These are phyloP conservation scores for Pythium grandisporangium DNA, from an alignment of 352 stramenopile genomes.

Conservation along the genomic window DNA sequence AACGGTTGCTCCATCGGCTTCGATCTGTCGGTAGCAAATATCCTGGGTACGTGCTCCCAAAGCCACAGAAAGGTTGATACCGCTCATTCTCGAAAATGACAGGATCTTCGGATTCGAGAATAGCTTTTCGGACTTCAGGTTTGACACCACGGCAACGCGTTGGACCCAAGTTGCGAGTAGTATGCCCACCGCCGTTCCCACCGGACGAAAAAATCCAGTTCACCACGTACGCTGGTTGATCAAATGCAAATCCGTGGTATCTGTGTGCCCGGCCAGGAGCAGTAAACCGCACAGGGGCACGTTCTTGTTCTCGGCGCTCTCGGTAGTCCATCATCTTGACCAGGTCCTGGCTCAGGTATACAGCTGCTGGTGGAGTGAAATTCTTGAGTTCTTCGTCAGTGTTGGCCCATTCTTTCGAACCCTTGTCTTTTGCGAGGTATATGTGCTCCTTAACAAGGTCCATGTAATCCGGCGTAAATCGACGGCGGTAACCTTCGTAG, in stretches of 20 bases:
- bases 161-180: conserved; percentile 18
- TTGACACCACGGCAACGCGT: conserved; percentile 52
- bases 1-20: conserved; percentile 78
- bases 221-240: conserved; percentile 63
- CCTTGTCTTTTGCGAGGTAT: conserved; percentile 6
- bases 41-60: conserved; percentile 71
- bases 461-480: conserved; percentile 57
- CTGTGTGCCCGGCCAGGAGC: conserved; percentile 30
- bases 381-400: conserved; percentile 37
- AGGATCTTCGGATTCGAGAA: conserved; percentile 61
- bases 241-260: conserved; percentile 81
- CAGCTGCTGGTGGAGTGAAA: conserved; percentile 36
- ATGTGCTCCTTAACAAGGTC: conserved; percentile 60
- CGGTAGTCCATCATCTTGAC: conserved; percentile 75
- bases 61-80: conserved; percentile 80
- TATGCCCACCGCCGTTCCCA: conserved; percentile 4
- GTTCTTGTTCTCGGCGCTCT: conserved; percentile 52
- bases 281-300: conserved; percentile 27
- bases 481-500: conserved; percentile 51
- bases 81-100: conserved; percentile 84
- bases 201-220: conserved; percentile 57
- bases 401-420: too few species aligned
- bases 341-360: conserved; percentile 57
- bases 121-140: conserved; percentile 45
- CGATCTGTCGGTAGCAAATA: conserved; percentile 76